Percentiles rank a stretch among this genome's conserved stretches.
Evolutionary conservation across 1,284 basidiomycete genomes (phyloP).

Genomic region (Volvariella surrecta): DNA sequence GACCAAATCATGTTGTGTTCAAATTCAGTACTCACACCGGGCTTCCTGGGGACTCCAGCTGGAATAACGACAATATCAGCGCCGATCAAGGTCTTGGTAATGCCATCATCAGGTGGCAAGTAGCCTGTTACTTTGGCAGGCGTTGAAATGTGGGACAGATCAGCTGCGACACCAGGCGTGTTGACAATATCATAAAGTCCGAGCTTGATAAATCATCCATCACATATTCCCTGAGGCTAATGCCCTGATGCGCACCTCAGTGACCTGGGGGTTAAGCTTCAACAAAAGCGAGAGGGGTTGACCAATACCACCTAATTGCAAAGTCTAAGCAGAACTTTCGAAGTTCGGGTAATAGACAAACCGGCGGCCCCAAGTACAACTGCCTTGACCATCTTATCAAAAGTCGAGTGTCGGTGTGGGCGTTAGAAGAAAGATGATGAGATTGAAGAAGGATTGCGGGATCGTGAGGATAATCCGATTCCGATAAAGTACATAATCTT

Average conservation of each 20-base stretch:
- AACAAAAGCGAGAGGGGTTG: constrained; percentile 89
- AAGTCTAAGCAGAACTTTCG: background rate
- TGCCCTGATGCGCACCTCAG: constrained; percentile 41
- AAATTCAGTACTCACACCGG: constrained; percentile 55
- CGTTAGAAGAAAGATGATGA: constrained; percentile 11
- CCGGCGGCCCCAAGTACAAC: constrained; percentile 91
- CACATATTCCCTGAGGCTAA: background rate
- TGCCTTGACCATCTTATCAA: constrained; percentile 72
- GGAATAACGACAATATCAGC: constrained; percentile 94
- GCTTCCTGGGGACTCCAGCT: constrained; percentile 95
- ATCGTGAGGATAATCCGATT: too few relatives aligned
- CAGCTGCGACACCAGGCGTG: constrained; percentile 92
- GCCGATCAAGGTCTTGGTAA: constrained; percentile 77
- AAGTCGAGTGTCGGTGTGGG: constrained; percentile 6
- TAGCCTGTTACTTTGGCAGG: constrained; percentile 75
- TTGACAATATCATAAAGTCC: constrained; percentile 95
- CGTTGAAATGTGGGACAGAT: constrained; percentile 85
- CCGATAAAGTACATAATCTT: background rate
- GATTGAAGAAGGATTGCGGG: constrained; percentile 8
- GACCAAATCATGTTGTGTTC: background rate
- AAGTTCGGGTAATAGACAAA: constrained; percentile 19
- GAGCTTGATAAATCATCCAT: constrained; percentile 37
- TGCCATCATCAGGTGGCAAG: constrained; percentile 67
- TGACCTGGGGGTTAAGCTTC: constrained; percentile 79
- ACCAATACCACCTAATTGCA: constrained; percentile 72